Conservation (phyloP, 176 grass and related monocot genomes). For the barley (Hordeum vulgare) region MorexV3_pseudomolecules_assembly NC_058524.1:593558524-593559023, state of each 20-base stretch:
- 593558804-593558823: neutral
- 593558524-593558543: too few species aligned
- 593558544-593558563: too few species aligned
- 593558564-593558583: too few species aligned
- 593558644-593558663: neutral
- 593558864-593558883: neutral
- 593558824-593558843: too few species aligned
- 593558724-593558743: neutral
- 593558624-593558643: neutral
- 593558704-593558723: neutral
- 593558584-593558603: too few species aligned
- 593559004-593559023: conserved; percentile 49
- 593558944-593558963: conserved; percentile 2
- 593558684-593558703: neutral
- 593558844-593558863: neutral
- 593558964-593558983: conserved; percentile 39
- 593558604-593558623: too few species aligned
- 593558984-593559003: conserved; percentile 54
- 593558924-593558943: conserved; percentile 15
- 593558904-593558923: conserved; percentile 22
- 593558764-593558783: neutral
- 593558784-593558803: neutral
- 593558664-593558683: neutral
- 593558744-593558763: neutral
- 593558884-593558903: neutral